These are phyloP conservation scores for Candida railenensis DNA, from an alignment of 805 yeast genomes.

Conservation along the genomic window DNA sequence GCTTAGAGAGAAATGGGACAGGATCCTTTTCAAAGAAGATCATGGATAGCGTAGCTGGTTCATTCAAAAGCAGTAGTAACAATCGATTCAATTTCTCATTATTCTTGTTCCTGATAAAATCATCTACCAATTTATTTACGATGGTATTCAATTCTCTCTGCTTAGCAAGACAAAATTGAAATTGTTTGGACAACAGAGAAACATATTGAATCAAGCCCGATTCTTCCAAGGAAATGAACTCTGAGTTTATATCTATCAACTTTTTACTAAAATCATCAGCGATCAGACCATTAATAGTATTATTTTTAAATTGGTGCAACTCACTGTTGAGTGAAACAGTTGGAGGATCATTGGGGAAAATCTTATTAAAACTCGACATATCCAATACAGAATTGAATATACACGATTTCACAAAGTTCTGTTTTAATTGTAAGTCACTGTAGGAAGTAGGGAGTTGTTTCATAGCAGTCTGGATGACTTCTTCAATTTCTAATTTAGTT, in stretches of 20 bases:
- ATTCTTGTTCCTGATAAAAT: slow-evolving; percentile 24
- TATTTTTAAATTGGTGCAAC: slow-evolving; percentile 20
- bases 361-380: slow-evolving; percentile 20
- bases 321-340: slow-evolving; percentile 22
- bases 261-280: slow-evolving; percentile 26
- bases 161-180: slow-evolving; percentile 21
- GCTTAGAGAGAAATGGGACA: slow-evolving; percentile 40
- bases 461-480: not conserved
- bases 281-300: slow-evolving; percentile 14
- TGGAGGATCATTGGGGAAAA: slow-evolving; percentile 25
- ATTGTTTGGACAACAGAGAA: slow-evolving; percentile 15
- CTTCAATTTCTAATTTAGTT: not conserved
- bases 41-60: slow-evolving; percentile 36
- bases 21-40: slow-evolving; percentile 46
- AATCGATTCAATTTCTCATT: slow-evolving; percentile 42
- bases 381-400: slow-evolving; percentile 27
- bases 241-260: slow-evolving; percentile 31
- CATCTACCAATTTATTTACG: slow-evolving; percentile 19
- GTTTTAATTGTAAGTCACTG: slow-evolving; percentile 21
- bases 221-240: slow-evolving; percentile 41
- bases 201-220: slow-evolving; percentile 32
- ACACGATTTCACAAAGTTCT: slow-evolving; percentile 29
- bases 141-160: slow-evolving; percentile 24
- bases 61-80: slow-evolving; percentile 48
- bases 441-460: not conserved